phyloP scores from a whole-genome alignment of 139 green algal genomes.

The Coelastrella sp. region DNA sequence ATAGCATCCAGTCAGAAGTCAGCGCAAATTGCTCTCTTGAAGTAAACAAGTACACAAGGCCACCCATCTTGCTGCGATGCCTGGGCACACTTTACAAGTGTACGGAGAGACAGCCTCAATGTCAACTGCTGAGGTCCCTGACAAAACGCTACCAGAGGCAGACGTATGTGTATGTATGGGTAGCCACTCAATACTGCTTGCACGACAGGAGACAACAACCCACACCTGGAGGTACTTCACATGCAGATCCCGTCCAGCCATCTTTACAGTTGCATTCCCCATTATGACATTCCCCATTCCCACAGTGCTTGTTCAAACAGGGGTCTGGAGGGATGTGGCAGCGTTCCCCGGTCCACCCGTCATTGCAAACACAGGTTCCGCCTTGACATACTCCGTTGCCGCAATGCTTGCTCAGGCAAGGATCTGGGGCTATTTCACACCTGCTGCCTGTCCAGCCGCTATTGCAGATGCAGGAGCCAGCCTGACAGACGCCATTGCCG shows the following conservation, averaged over 20 bases:
- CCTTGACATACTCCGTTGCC: neutral
- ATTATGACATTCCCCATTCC: neutral
- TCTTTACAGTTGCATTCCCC: neutral
- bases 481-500: constrained; percentile 1
- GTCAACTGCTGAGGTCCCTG: constrained; percentile 52
- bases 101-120: neutral
- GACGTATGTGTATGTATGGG: constrained; percentile 81
- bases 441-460: neutral
- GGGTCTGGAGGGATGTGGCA: neutral
- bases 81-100: neutral
- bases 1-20: neutral
- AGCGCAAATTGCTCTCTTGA: neutral
- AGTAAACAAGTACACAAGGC: neutral
- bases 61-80: too few species aligned
- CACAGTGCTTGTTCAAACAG: neutral
- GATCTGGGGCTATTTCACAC: neutral
- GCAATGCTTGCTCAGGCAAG: neutral
- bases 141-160: constrained; percentile 68
- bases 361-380: neutral
- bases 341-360: neutral
- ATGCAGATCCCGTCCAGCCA: constrained; percentile 1
- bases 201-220: neutral
- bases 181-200: constrained; percentile 61
- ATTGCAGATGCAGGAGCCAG: neutral
- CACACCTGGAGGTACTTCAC: neutral